phyloP scores from a whole-genome alignment of 805 yeast genomes.

The Yamadazyma laniorum region DNA sequence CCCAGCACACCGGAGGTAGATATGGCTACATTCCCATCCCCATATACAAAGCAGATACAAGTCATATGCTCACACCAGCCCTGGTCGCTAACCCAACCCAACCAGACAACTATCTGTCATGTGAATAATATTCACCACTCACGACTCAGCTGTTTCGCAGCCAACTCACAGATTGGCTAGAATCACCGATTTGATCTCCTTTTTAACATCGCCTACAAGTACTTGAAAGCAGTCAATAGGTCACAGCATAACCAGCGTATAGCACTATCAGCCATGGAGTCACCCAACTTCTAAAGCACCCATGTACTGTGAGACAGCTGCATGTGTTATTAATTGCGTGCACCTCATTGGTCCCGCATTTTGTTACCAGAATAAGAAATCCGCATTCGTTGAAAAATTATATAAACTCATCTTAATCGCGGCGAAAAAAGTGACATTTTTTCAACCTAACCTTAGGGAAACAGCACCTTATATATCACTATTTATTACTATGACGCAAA shows the following conservation, averaged over 20 bases:
- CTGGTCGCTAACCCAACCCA: too few relatives aligned
- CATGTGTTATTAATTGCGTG: constrained; percentile 4
- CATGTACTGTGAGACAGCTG: neutral
- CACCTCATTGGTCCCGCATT: constrained; percentile 10
- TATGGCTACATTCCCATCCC: too few relatives aligned
- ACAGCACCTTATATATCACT: neutral
- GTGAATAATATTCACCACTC: neutral
- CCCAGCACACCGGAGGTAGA: too few relatives aligned
- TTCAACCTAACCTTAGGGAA: too few relatives aligned
- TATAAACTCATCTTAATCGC: constrained; percentile 6
- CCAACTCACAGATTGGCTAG: neutral
- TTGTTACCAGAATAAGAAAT: neutral
- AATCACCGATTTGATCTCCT: too few relatives aligned
- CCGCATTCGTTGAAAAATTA: constrained; percentile 6
- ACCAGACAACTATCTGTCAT: neutral
- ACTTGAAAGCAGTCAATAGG: too few relatives aligned
- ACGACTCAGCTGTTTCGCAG: neutral
- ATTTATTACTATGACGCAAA: neutral
- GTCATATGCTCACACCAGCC: too few relatives aligned
- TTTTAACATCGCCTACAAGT: too few relatives aligned
- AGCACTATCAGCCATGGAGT: too few relatives aligned
- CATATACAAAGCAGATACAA: too few relatives aligned
- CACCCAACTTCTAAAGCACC: too few relatives aligned
- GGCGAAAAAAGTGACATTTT: neutral
- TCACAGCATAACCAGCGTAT: too few relatives aligned